phyloP scores from a whole-genome alignment of 2,329 filamentous ascomycete species.

The Chaetomium strumarium region DNA sequence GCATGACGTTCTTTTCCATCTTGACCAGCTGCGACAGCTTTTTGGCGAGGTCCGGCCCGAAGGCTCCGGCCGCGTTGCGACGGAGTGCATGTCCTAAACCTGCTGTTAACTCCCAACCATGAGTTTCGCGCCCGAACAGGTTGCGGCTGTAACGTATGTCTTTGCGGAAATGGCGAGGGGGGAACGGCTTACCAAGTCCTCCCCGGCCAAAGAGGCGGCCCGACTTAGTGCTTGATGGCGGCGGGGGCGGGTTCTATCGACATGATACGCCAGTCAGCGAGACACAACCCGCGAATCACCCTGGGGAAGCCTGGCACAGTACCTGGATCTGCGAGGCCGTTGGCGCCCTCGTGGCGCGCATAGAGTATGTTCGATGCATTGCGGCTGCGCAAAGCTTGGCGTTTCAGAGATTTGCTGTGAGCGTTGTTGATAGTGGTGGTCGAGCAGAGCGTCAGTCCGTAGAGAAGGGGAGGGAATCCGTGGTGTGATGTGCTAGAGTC shows the following conservation, averaged over 20 bases:
- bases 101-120: slow-evolving; percentile 21
- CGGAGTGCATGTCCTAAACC: slow-evolving; percentile 59
- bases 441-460: background rate
- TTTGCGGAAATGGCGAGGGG: background rate
- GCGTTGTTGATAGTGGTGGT: background rate
- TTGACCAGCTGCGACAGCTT: slow-evolving; percentile 97
- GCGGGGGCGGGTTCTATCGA: slow-evolving; percentile 81
- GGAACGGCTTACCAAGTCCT: slow-evolving; percentile 65
- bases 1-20: slow-evolving; percentile 99
- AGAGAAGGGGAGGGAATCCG: background rate
- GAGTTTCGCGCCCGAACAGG: background rate
- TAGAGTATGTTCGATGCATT: slow-evolving; percentile 99
- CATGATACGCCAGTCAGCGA: slow-evolving; percentile 7
- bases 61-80: slow-evolving; percentile 68
- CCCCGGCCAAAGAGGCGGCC: slow-evolving; percentile 81
- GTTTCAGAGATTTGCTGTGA: background rate
- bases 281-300: background rate
- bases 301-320: background rate
- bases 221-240: slow-evolving; percentile 83
- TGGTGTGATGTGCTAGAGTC: background rate
- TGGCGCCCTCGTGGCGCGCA: slow-evolving; percentile 94
- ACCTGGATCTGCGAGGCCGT: slow-evolving; percentile 75
- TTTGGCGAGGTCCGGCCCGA: slow-evolving; percentile 84
- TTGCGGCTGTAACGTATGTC: background rate
- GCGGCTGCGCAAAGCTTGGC: slow-evolving; percentile 23